These are phyloP conservation scores for Neurospora crassa DNA, from an alignment of 2,329 filamentous ascomycete species.

Conservation along the genomic window DNA sequence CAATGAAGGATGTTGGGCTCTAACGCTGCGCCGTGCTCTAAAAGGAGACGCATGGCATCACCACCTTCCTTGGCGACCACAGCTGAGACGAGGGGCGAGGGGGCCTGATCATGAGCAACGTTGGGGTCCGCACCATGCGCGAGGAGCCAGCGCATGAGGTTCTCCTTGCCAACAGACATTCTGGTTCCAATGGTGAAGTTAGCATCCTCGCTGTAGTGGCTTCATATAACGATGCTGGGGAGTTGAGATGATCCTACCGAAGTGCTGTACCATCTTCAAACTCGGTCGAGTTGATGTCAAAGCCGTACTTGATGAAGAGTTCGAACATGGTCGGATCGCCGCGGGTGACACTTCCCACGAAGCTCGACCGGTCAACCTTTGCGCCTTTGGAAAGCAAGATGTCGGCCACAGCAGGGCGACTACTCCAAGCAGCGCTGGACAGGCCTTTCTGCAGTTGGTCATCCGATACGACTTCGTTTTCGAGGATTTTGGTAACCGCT, in stretches of 20 bases:
- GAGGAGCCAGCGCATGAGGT: background rate
- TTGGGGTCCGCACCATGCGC: background rate
- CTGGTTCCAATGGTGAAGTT: background rate
- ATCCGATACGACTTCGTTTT: background rate
- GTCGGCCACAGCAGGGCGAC: background rate
- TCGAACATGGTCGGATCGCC: background rate
- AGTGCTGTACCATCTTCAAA: background rate
- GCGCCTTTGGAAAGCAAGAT: background rate
- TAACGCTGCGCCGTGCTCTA: background rate
- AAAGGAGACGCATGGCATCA: background rate
- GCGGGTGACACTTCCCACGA: background rate
- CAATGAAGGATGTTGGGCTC: background rate
- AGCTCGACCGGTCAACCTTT: background rate
- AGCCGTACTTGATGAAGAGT: background rate
- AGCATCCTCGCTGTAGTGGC: background rate
- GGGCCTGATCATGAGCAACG: background rate
- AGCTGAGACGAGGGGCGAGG: background rate
- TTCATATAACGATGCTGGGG: background rate
- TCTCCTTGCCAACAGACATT: background rate
- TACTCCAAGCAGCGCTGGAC: background rate
- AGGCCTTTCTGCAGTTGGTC: background rate
- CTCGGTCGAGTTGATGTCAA: background rate
- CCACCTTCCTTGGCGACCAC: rapidly evolving
- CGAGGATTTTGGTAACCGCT: background rate
- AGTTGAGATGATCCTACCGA: background rate